A percentile compares a stretch with the other conserved stretches of the same genome.
phyloP scores from a whole-genome alignment of 75 land plant species.

The Selaginella tamariscina region DNA sequence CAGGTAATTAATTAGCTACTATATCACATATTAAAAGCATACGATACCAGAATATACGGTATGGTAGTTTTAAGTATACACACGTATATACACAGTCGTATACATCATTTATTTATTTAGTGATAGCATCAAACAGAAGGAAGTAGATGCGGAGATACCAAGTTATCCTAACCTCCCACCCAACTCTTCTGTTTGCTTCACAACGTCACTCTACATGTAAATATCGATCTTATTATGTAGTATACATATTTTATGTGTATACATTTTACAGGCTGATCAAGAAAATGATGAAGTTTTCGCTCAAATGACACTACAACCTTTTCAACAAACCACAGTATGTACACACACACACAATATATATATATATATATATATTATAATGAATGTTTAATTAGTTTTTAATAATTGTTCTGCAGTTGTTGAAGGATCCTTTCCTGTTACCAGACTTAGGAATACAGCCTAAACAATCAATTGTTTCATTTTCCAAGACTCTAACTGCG shows the following conservation, averaged over 20 bases:
- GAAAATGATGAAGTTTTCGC: conserved; percentile 10
- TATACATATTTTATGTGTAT: too few relatives aligned
- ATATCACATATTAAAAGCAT: neutral
- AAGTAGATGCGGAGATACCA: neutral
- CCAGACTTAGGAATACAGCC: conserved; percentile 8
- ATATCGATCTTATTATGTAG: too few relatives aligned
- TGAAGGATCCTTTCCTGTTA: conserved; percentile 2
- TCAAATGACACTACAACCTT: conserved; percentile 1
- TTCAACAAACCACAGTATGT: neutral
- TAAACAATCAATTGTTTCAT: conserved; percentile 5
- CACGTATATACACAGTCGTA: too few relatives aligned
- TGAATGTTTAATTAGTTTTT: neutral
- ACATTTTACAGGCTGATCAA: neutral
- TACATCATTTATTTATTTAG: too few relatives aligned
- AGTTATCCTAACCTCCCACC: conserved; percentile 11
- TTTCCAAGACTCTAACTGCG: conserved; percentile 8
- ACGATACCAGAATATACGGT: too few relatives aligned
- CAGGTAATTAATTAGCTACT: conserved; percentile 32
- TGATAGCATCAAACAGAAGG: conserved; percentile 4
- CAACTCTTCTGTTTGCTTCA: neutral
- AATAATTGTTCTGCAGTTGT: neutral
- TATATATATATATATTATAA: neutral
- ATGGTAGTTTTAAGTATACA: neutral
- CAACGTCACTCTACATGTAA: conserved; percentile 7
- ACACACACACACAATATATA: too few relatives aligned